A percentile compares a stretch with the other conserved stretches of the same genome.
These are phyloP conservation scores for Tuber magnatum DNA, from an alignment of 495 filamentous ascomycete genomes.

Conservation along the genomic window DNA sequence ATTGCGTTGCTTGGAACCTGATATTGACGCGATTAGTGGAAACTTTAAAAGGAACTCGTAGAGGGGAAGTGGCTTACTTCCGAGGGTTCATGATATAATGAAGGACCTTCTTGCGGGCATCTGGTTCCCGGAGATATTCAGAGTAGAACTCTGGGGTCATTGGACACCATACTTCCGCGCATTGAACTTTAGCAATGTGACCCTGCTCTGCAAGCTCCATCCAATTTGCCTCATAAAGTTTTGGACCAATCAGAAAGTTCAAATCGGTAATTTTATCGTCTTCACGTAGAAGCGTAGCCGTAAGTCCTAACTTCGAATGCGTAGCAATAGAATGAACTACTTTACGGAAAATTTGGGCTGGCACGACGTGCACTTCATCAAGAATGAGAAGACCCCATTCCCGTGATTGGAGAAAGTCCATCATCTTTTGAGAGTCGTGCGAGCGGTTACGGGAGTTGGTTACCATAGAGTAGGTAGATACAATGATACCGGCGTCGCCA, in stretches of 20 bases:
- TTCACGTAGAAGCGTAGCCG: constrained; percentile 87
- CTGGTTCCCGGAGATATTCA: constrained; percentile 72
- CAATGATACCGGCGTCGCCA: constrained; percentile 85
- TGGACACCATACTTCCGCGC: constrained; percentile 97
- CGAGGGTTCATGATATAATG: constrained; percentile 96
- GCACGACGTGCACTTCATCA: constrained; percentile 97
- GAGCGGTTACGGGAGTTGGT: constrained; percentile 78
- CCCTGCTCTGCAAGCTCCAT: constrained; percentile 96
- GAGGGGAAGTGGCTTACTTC: constrained; percentile 51
- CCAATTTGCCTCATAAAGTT: constrained; percentile 98
- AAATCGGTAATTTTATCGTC: constrained; percentile 97
- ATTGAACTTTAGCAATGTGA: constrained; percentile 95
- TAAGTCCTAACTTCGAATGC: constrained; percentile 93
- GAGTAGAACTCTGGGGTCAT: constrained; percentile 98
- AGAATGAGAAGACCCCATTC: constrained; percentile 98
- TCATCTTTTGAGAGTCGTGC: constrained; percentile 92
- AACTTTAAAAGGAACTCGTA: neutral
- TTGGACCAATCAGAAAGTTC: constrained; percentile 96
- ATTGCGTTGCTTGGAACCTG: constrained; percentile 79
- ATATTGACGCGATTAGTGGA: constrained; percentile 7
- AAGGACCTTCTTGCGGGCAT: constrained; percentile 60
- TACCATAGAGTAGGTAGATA: constrained; percentile 98
- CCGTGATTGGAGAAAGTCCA: constrained; percentile 83
- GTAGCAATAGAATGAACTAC: constrained; percentile 86
- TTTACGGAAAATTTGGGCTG: constrained; percentile 88